These are phyloP conservation scores for Wallacemonas collosoma DNA, from an alignment of 208 protist species.

Conservation along the genomic window DNA sequence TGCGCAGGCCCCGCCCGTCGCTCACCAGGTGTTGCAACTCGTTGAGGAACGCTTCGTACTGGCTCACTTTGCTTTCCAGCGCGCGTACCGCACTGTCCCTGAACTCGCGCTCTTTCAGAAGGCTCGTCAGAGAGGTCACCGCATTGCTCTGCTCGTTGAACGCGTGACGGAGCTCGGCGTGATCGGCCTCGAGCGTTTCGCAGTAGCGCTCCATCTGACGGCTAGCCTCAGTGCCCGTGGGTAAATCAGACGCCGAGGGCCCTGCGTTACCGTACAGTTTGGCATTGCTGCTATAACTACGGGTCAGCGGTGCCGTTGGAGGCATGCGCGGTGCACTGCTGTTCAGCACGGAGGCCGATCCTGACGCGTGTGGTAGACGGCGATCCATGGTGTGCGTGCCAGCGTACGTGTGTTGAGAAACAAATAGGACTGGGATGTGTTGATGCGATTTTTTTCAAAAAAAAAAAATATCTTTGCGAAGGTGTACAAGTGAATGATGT, in stretches of 20 bases:
- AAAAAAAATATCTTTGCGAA: no score
- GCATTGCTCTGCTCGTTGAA: conserved; percentile 31
- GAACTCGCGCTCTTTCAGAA: conserved; percentile 38
- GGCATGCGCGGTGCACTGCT: conserved; percentile 8
- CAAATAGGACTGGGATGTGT: not conserved
- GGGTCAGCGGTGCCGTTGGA: conserved; percentile 4
- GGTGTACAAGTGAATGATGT: not conserved
- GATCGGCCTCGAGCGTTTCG: conserved; percentile 40
- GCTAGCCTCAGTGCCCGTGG: conserved; percentile 10
- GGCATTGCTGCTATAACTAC: conserved; percentile 8
- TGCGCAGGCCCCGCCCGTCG: conserved; percentile 24
- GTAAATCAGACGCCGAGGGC: not conserved
- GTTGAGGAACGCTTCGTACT: conserved; percentile 33
- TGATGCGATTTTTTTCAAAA: no score
- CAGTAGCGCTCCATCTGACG: conserved; percentile 40
- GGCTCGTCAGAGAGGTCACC: conserved; percentile 22
- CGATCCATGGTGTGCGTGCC: conserved; percentile 8
- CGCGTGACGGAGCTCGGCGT: conserved; percentile 25
- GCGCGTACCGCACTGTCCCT: conserved; percentile 21
- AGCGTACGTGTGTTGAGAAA: not conserved
- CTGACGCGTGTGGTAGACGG: conserved; percentile 1
- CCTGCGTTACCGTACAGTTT: conserved; percentile 13
- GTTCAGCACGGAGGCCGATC: not conserved
- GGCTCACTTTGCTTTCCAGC: conserved; percentile 27
- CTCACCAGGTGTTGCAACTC: conserved; percentile 29